Percentiles rank a stretch among this genome's conserved stretches.
Conservation (phyloP, 148 eudicot species). For the Salicornia ramosissima region DNA sequence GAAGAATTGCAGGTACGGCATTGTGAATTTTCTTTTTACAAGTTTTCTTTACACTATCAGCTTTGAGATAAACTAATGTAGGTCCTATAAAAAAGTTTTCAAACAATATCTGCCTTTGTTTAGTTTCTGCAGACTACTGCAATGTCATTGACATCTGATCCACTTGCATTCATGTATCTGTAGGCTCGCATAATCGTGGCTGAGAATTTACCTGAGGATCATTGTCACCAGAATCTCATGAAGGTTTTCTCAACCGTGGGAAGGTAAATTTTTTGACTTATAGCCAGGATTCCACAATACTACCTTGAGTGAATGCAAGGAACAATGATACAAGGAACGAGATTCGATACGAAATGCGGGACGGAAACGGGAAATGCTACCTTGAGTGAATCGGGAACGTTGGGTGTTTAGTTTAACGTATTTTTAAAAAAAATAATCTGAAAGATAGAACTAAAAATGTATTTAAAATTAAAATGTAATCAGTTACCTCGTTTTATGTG, state of each 20-base stretch:
- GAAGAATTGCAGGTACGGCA: constrained; percentile 79
- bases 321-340: too few relatives aligned
- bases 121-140: background rate
- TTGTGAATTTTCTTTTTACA: constrained; percentile 17
- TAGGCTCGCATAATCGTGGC: constrained; percentile 92
- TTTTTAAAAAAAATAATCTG: too few relatives aligned
- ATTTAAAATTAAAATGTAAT: too few relatives aligned
- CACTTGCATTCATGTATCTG: constrained; percentile 14
- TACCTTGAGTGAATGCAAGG: too few relatives aligned
- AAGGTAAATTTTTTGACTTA: constrained; percentile 40
- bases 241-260: constrained; percentile 89
- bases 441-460: too few relatives aligned
- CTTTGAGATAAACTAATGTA: background rate
- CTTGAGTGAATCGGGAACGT: too few relatives aligned
- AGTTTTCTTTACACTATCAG: background rate
- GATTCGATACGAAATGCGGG: too few relatives aligned
- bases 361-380: too few relatives aligned
- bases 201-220: constrained; percentile 96
- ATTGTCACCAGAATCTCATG: constrained; percentile 97
- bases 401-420: too few relatives aligned
- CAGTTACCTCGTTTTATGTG: too few relatives aligned
- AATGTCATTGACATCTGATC: background rate
- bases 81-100: background rate
- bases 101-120: background rate
- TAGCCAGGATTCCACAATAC: too few relatives aligned